Base-by-base conservation (phyloP, 768 basidiomycete genomes). In the Cystofilobasidium macerans region DNA sequence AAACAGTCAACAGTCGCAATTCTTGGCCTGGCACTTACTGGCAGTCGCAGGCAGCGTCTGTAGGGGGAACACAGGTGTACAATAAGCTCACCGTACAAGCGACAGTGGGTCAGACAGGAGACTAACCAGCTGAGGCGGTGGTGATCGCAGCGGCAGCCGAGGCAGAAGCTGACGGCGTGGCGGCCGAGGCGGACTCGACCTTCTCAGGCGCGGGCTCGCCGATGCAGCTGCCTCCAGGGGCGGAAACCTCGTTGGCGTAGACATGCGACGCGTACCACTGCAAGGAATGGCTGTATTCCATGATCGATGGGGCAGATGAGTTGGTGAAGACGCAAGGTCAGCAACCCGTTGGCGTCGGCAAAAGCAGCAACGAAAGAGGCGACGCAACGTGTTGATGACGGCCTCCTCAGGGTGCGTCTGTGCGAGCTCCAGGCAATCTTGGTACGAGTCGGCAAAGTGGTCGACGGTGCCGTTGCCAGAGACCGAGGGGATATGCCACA, bases 401-500 rank as follows among this genome's bases (percentile, higher is more conserved):
- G 73, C 71, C 54, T 65, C 70, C 13, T 73, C 69, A 4, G 69
- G 56, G 70, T 75, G 74, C 69, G 69, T 62, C 35, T 69, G 53
- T 42, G 75, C 75, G 22, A 75, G 70, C 53, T 73, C 71, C 45
- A 73, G 69, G 47, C 68, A 72, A 22, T 59, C 36, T 6, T 16
- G 3, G 57, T 59, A 59, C 24, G 57, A 12, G 36, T 64, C 53
- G 32, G 62, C 36, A 32, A 70, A 73, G 70, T 75, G 73, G 18
- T 60, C 54, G 53, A 76, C 72, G 20, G 64, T 62, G 24, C 45
- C 70, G 63, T 73, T 67, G 42, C 70, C 7, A 38, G 14, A 70
- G 68, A 74, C 56, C 28, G 59, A 36, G 16, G 75, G 75, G 58
- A 76, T 71, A 68, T 76, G 75, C 69, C 69, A 71, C 58, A 76